Base-by-base conservation (phyloP, 495 filamentous ascomycete genomes). In the Talaromyces adpressus region DNA sequence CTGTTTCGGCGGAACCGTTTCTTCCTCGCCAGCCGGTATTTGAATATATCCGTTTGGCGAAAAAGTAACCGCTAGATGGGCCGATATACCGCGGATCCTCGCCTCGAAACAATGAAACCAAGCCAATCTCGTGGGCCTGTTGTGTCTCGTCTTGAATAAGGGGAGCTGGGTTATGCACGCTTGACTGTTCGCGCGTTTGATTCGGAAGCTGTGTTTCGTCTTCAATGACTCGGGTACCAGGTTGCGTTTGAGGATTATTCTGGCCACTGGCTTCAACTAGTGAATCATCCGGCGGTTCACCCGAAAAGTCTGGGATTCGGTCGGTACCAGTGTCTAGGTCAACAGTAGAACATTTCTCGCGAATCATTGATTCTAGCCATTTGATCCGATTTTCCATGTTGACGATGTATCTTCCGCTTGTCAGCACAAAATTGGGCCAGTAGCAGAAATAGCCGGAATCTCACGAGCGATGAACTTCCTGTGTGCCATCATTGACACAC, bases 401-500 rank as follows among this genome's bases (percentile, higher is more conserved):
- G 9, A 70, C 71, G 34, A 79, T 75, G 34, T 80, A 77, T 20
- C 75, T 80, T 54, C 6, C 18, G 18, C 11, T 61, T 58, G 59
- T 66, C 49, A 62, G 39, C 34, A 49, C 58, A 9, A 63, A 6
- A 49, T 12, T 11, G 32, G 32, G 11, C 0, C 14, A 23, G 32
- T 1, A 52, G 5, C 62, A 25, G 25, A 22, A 23, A 57, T 47
- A 57, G 8, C 18, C 4, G 29, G 25, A 8, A 7, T 68, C 74
- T 67, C 39, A 75, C 73, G 72, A 69, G 36, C 73, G 70, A 56
- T 72, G 75, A 16, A 78, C 75, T 25, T 77, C 70, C 57, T 75
- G 74, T 59, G 71, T 79, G 4, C 76, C 78, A 61, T 78, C 77
- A 65, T 75, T 77, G 25, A 78, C 65, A 62, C 78, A 81, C 18